Conservation (phyloP, 2,329 filamentous ascomycete genomes). For the Venturiaceae sp. region DNA sequence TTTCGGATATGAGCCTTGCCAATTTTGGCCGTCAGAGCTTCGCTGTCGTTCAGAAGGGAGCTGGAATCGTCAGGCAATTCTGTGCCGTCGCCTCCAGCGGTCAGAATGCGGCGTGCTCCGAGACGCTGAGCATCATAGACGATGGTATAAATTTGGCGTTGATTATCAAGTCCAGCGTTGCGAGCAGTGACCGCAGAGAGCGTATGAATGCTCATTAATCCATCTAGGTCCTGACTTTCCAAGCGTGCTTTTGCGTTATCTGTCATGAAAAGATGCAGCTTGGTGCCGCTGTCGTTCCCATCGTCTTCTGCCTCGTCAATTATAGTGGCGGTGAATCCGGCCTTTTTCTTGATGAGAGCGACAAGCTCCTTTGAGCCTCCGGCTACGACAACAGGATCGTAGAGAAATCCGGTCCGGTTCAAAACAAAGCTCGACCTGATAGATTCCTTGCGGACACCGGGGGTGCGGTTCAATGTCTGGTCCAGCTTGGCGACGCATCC, state of each 20-base stretch:
- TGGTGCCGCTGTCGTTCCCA: not conserved
- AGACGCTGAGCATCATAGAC: not conserved
- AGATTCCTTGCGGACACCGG: not conserved
- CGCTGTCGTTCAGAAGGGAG: not conserved
- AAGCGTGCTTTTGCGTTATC: not conserved
- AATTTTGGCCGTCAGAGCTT: not conserved
- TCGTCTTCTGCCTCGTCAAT: not conserved
- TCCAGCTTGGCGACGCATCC: not conserved
- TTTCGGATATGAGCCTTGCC: not conserved
- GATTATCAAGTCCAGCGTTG: too few relatives aligned
- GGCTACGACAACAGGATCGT: not conserved
- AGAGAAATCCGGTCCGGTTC: not conserved
- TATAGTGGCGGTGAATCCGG: not conserved
- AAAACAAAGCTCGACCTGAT: constrained; percentile 3
- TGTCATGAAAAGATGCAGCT: not conserved
- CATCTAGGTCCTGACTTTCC: not conserved
- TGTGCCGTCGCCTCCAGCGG: not conserved
- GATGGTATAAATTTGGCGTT: not conserved
- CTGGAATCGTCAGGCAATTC: not conserved
- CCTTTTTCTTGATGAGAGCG: not conserved
- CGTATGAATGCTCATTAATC: not conserved
- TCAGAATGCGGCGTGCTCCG: not conserved
- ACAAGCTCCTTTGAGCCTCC: not conserved
- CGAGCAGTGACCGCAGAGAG: not conserved
- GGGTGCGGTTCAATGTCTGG: not conserved